These are phyloP conservation scores for Leccinum imitatum DNA, from an alignment of 768 basidiomycete species.

Conservation along the genomic window DNA sequence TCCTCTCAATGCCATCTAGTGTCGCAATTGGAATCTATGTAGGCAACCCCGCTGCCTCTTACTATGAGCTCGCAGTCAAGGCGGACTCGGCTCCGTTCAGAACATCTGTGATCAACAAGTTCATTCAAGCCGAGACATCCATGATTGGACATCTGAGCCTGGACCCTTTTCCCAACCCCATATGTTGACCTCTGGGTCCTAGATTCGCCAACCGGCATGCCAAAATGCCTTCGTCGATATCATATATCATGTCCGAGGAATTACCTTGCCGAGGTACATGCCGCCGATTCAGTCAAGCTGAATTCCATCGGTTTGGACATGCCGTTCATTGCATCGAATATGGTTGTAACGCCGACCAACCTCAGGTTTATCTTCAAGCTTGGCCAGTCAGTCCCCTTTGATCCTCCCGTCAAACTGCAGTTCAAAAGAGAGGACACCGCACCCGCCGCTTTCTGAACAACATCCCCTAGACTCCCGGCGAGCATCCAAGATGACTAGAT, in stretches of 20 bases:
- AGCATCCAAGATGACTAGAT: constrained; percentile 13
- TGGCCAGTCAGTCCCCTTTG: not conserved
- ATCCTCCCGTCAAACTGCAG: not conserved
- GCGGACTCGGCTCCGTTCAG: not conserved
- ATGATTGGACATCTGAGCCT: not conserved
- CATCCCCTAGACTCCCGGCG: not conserved
- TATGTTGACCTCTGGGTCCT: not conserved
- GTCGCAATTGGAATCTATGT: too few species aligned
- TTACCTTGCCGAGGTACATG: not conserved
- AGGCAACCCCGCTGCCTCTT: not conserved
- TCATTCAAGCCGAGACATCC: not conserved
- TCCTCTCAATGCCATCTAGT: too few species aligned
- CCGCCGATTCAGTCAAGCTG: constrained; percentile 1
- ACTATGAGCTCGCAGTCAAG: not conserved
- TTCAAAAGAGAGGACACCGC: not conserved
- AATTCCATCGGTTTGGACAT: constrained; percentile 15
- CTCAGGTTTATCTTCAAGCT: not conserved
- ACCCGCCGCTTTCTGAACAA: not conserved
- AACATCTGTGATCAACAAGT: not conserved
- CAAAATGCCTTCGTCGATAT: not conserved
- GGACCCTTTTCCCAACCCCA: not conserved
- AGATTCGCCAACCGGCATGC: not conserved
- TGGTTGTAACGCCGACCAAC: not conserved
- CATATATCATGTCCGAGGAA: not conserved
- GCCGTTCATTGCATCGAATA: not conserved